phyloP scores from a whole-genome alignment of 495 filamentous ascomycete genomes.

The Talaromyces ruber region DNA sequence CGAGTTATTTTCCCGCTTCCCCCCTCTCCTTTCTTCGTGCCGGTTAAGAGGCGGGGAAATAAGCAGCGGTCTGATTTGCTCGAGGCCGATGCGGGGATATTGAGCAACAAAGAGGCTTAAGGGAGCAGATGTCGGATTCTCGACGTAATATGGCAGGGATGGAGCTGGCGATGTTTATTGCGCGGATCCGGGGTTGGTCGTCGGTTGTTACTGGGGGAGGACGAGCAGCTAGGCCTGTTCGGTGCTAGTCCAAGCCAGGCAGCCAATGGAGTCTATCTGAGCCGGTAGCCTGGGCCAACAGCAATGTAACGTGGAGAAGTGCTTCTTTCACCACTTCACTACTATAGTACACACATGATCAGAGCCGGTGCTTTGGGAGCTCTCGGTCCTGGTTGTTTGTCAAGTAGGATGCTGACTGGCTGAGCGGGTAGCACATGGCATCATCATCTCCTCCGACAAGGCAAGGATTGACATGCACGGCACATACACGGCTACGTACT shows the following conservation, averaged over 20 bases:
- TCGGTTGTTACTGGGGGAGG: neutral
- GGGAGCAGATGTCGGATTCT: neutral
- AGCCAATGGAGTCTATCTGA: neutral
- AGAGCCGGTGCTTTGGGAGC: neutral
- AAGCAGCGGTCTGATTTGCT: neutral
- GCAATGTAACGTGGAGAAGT: slow-evolving; percentile 5
- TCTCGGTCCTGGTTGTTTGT: neutral
- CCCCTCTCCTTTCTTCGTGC: neutral
- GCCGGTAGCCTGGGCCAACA: neutral
- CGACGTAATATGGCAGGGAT: neutral
- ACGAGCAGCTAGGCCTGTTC: neutral
- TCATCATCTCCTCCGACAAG: neutral
- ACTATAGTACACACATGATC: no score
- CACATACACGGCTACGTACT: slow-evolving; percentile 2
- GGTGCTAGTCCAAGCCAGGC: neutral
- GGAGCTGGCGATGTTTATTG: neutral
- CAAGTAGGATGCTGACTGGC: neutral
- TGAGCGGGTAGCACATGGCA: neutral
- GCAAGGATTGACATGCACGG: neutral
- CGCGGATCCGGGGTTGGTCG: neutral
- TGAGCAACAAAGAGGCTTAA: neutral
- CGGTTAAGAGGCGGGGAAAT: slow-evolving; percentile 3
- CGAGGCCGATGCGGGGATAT: neutral
- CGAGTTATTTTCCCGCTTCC: neutral
- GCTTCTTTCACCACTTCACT: neutral